Evolutionary conservation across 2,329 filamentous ascomycete genomes (phyloP), one percentile per base, ranked within the genome.

Genomic region (Aspergillus sp.): DNA sequence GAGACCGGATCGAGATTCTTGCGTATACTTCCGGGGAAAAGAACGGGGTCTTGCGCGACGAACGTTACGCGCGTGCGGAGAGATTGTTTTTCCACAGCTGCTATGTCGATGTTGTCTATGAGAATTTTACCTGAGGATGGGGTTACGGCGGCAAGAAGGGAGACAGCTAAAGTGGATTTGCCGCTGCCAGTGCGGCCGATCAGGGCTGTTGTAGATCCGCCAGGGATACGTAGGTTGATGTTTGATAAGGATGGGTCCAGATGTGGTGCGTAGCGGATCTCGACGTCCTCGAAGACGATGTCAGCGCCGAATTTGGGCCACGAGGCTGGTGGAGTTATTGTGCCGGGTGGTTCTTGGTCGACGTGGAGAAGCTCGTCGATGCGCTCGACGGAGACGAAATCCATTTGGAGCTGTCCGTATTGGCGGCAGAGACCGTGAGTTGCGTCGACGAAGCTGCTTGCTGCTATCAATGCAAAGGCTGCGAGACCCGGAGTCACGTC

Each of bases 311-410:
- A 87, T 0, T 82, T 81, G 0, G 92, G 92, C 92, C 92, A 96
- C 50, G 84, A 83, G 0, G 88, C 86, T 0, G 90, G 89, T 0
- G 91, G 91, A 2, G 83, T 75, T 3, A 90, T 73, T 1, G 83
- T 81, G 1, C 91, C 91, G 0, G 78, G 80, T 0, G 85, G 78
- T 70, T 96, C 92, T 69, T 90, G 85, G 15, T 93, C 89, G 0
- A 96, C 82, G 58, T 90, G 84, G 1, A 95, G 80, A 0, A 96
- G 82, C 72, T 95, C 90, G 9, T 95, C 86, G 0, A 96, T 88
- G 41, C 92, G 85, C 74, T 96, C 92, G 0, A 96, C 90, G 0
- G 89, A 93, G 0, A 96, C 91, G 64, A 96, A 96, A 69, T 96
- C 89, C 83, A 96, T 92, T 70, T 96, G 91, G 1, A 96, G 81